Base-by-base conservation (phyloP, 148 eudicot species). In the Amaranthus palmeri region DNA sequence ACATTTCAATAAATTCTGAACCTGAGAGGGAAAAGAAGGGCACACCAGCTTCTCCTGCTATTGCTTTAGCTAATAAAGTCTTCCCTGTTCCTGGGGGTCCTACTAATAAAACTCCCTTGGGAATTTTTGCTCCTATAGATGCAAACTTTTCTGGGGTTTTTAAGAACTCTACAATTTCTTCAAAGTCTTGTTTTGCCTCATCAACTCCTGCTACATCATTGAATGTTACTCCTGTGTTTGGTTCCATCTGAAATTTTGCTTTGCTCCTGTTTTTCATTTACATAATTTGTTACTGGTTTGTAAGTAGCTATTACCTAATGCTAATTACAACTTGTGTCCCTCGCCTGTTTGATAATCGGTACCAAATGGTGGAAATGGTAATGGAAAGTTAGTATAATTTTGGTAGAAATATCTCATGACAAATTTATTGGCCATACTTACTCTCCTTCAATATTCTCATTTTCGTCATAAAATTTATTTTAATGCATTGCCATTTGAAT, bases 71-170 rank as follows among this genome's bases (percentile, higher is more conserved):
- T 40, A 92, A 76, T 54, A 92, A 63, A 43, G 92, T 92, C 77
- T 92, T 92, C 11, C 96, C 92, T 0, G 92, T 92, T 15, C 97
- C 97, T 0, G 96, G 91, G 4, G 97, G 97, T 14, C 97, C 97
- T 0, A 82, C 83, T 72, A 92, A 60, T 9, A 92, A 80, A 0
- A 90, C 91, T 42, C 97, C 97, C 71, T 90, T 92, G 0, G 93
- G 97, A 65, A 90, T 88, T 49, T 62, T 85, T 50, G 97, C 97
- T 11, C 97, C 97, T 8, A 90, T 82, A 71, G 90, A 78, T 43
- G 88, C 74, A 72, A 90, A 92, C 68, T 90, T 88, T 13, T 87
- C 89, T 8, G 96, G 91, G 43, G 88, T 88, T 65, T 77, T 85
- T 11, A 92, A 71, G 78, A 92, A 92, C 79, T 86, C 96, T 0